Conservation (phyloP, 2,329 filamentous ascomycete genomes). For the Alternaria metachromatica region DNA sequence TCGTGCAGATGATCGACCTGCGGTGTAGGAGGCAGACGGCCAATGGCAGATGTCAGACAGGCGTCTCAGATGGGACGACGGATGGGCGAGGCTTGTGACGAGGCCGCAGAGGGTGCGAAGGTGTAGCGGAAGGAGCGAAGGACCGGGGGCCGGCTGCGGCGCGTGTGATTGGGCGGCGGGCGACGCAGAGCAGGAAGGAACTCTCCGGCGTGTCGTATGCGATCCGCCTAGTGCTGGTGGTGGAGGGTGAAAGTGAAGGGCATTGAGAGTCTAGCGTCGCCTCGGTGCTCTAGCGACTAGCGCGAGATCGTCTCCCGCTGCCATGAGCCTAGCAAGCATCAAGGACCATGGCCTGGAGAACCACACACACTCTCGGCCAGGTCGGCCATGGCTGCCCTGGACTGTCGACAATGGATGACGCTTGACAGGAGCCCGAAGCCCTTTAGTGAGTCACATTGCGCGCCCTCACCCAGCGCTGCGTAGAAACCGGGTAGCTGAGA, state of each 20-base stretch:
- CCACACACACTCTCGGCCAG: constrained; percentile 13
- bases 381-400: neutral
- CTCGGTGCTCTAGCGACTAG: constrained; percentile 11
- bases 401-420: constrained; percentile 3
- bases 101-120: constrained; percentile 9
- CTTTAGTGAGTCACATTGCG: constrained; percentile 39
- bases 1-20: constrained; percentile 61
- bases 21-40: constrained; percentile 28
- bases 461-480: constrained; percentile 16
- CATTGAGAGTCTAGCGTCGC: neutral
- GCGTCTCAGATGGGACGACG: constrained; percentile 42
- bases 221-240: neutral
- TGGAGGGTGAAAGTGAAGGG: constrained; percentile 5
- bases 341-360: neutral
- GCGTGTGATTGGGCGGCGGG: constrained; percentile 37
- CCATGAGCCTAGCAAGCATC: constrained; percentile 8
- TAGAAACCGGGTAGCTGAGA: constrained; percentile 22
- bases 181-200: constrained; percentile 11
- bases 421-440: constrained; percentile 7
- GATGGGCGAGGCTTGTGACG: constrained; percentile 49
- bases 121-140: constrained; percentile 19
- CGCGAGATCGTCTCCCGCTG: constrained; percentile 28
- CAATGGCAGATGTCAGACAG: constrained; percentile 48
- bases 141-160: constrained; percentile 26
- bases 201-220: neutral